A percentile compares a stretch with the other conserved stretches of the same genome.
phyloP scores from a whole-genome alignment of 139 green algal species.

The Trebouxia sp. region DNA sequence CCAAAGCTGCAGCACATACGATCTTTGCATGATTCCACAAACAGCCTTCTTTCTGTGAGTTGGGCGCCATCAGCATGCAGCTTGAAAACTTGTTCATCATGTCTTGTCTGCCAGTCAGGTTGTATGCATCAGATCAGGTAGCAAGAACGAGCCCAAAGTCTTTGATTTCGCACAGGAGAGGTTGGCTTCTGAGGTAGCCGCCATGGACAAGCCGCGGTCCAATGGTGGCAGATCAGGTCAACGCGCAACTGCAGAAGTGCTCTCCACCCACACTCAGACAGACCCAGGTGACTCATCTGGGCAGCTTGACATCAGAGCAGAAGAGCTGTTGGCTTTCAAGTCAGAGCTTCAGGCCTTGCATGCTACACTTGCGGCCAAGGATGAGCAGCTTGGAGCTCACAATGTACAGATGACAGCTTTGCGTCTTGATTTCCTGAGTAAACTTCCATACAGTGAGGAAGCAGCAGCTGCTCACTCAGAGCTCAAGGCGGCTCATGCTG shows the following conservation, averaged over 20 bases:
- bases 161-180: neutral
- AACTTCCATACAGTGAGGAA: neutral
- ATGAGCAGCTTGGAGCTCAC: neutral
- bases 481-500: neutral
- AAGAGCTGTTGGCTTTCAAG: too few relatives aligned
- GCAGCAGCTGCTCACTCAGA: neutral
- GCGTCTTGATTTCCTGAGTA: neutral
- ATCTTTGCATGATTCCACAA: neutral
- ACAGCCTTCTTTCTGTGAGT: neutral
- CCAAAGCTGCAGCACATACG: too few relatives aligned
- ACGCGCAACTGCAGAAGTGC: neutral
- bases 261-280: neutral
- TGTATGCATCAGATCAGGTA: neutral
- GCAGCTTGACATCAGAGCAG: too few relatives aligned
- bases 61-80: neutral
- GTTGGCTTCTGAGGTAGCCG: conserved; percentile 19
- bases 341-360: neutral
- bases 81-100: neutral
- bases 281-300: too few relatives aligned
- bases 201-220: neutral
- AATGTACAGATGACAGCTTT: neutral
- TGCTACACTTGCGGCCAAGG: too few relatives aligned
- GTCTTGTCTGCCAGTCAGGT: neutral
- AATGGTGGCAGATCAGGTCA: neutral
- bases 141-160: neutral